These are phyloP conservation scores for Micromonas commoda DNA, from an alignment of 139 green algal species.

Conservation along the genomic window DNA sequence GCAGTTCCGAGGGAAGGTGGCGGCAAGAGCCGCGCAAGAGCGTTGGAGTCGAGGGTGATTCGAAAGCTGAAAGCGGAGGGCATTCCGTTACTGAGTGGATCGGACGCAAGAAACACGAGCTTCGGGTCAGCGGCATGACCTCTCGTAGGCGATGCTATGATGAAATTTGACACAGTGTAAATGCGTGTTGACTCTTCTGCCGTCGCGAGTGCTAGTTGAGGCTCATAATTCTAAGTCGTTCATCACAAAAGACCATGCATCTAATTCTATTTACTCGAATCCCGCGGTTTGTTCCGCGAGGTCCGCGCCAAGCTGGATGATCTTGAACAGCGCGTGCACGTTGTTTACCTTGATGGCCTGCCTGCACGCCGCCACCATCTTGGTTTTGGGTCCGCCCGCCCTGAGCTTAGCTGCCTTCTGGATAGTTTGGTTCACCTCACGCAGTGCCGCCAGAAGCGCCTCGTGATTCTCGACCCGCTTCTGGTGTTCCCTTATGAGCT, in stretches of 20 bases:
- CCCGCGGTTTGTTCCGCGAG: too few relatives aligned
- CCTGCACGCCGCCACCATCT: slow-evolving; percentile 53
- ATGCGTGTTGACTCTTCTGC: too few relatives aligned
- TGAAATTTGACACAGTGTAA: too few relatives aligned
- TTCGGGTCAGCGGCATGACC: slow-evolving; percentile 5
- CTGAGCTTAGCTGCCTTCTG: slow-evolving; percentile 56
- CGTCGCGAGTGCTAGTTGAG: too few relatives aligned
- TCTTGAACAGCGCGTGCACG: slow-evolving; percentile 49
- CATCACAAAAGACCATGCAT: too few relatives aligned
- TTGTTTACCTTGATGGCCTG: slow-evolving; percentile 61
- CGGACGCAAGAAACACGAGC: slow-evolving; percentile 7
- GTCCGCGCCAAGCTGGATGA: slow-evolving; percentile 48
- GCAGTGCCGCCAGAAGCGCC: slow-evolving; percentile 53
- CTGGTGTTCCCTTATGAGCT: slow-evolving; percentile 59
- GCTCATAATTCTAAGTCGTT: too few relatives aligned
- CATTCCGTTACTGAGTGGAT: slow-evolving; percentile 35
- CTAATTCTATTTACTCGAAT: too few relatives aligned
- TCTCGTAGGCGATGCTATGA: too few relatives aligned
- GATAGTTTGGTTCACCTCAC: slow-evolving; percentile 68
- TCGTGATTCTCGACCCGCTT: slow-evolving; percentile 60
- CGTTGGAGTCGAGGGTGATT: slow-evolving; percentile 40
- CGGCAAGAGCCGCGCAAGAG: slow-evolving; percentile 34
- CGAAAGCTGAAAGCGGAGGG: slow-evolving; percentile 30
- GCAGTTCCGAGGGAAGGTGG: slow-evolving; percentile 26
- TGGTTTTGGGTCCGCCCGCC: slow-evolving; percentile 44